These are phyloP conservation scores for Juncus inflexus DNA, from an alignment of 176 grass and related monocot species.

Conservation along the genomic window DNA sequence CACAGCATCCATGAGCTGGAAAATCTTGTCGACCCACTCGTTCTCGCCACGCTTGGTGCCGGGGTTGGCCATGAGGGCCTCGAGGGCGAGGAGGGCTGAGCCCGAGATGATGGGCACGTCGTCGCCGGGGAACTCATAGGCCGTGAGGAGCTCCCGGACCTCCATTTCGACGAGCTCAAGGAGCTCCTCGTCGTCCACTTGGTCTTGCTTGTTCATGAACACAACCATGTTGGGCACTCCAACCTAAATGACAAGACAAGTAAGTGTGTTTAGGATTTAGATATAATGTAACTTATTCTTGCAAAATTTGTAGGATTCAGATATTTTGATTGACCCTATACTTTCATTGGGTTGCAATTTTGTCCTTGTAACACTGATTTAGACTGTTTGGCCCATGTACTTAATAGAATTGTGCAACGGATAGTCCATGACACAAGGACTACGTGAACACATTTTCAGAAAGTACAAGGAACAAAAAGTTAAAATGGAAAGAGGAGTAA, in stretches of 20 bases:
- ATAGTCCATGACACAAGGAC: no score
- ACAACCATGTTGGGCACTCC: conserved; percentile 87
- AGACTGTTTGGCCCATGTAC: no score
- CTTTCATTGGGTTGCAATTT: no score
- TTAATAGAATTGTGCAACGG: no score
- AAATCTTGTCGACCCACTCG: conserved; percentile 82
- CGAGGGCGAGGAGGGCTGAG: conserved; percentile 76
- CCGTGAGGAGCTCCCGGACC: conserved; percentile 73
- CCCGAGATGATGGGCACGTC: conserved; percentile 67
- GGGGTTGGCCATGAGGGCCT: conserved; percentile 83
- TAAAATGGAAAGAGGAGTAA: no score
- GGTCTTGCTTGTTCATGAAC: conserved; percentile 99
- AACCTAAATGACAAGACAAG: conserved; percentile 29
- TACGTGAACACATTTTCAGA: no score
- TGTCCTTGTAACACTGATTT: no score
- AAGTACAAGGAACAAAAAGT: no score
- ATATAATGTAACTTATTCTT: no score
- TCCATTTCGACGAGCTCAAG: conserved; percentile 94
- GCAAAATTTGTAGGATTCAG: no score
- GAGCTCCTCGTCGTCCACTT: conserved; percentile 97
- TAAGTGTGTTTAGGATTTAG: no score
- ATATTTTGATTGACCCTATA: no score
- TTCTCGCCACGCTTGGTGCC: conserved; percentile 61
- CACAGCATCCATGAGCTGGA: conserved; percentile 46
- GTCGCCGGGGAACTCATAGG: conserved; percentile 75